Conservation (phyloP, 2,329 filamentous ascomycete genomes). For the Diaporthe capsici region DNA sequence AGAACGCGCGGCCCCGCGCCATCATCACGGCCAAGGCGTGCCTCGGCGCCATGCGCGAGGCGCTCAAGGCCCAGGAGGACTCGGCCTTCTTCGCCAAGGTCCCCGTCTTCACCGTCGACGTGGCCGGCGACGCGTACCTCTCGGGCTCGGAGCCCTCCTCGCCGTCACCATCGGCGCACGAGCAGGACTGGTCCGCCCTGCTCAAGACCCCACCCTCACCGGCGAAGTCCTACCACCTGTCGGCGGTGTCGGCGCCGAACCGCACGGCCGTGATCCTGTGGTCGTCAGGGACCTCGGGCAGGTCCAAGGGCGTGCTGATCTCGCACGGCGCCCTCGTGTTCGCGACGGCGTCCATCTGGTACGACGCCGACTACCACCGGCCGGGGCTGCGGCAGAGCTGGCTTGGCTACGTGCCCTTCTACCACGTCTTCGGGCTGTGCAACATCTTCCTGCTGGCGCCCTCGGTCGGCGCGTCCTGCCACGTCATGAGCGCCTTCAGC, state of each 20-base stretch:
- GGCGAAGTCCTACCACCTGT: conserved; percentile 53
- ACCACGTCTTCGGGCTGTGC: conserved; percentile 72
- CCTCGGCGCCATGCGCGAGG: conserved; percentile 52
- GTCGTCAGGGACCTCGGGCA: conserved; percentile 76
- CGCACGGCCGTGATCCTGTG: conserved; percentile 68
- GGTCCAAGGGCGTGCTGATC: conserved; percentile 82
- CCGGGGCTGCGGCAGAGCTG: conserved; percentile 53
- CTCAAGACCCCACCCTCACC: conserved; percentile 63
- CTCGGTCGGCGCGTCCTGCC: conserved; percentile 68
- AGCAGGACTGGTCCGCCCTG: conserved; percentile 73
- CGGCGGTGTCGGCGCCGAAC: conserved; percentile 60
- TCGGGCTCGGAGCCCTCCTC: background rate
- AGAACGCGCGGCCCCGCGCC: conserved; percentile 55
- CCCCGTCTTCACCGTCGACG: conserved; percentile 71
- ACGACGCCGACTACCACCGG: conserved; percentile 62
- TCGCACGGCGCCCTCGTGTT: conserved; percentile 77
- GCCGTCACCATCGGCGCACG: conserved; percentile 40
- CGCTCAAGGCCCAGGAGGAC: conserved; percentile 53
- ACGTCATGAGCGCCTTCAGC: conserved; percentile 79
- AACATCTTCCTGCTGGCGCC: conserved; percentile 72
- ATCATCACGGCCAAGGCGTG: conserved; percentile 54
- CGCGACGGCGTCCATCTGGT: conserved; percentile 64
- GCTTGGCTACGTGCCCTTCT: conserved; percentile 79
- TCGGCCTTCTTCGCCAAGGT: conserved; percentile 55
- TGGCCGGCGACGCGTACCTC: conserved; percentile 53